phyloP scores from a whole-genome alignment of 805 yeast genomes.

The Candida verbasci region DNA sequence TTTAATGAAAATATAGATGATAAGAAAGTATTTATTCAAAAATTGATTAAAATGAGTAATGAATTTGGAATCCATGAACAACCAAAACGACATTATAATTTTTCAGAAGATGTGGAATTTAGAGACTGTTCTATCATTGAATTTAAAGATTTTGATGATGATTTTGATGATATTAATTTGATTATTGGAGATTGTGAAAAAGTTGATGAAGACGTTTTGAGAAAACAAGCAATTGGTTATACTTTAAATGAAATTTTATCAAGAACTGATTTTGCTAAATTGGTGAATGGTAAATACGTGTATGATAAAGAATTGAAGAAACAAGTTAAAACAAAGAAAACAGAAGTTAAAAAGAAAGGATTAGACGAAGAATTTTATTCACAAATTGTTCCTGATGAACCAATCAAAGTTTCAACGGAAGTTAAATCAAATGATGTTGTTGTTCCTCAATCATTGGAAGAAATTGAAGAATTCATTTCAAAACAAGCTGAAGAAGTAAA shows the following conservation, averaged over 20 bases:
- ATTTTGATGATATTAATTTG: slow-evolving; percentile 26
- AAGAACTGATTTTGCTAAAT: too few relatives aligned
- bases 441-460: slow-evolving; percentile 28
- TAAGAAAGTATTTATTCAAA: neutral
- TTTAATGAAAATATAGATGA: slow-evolving; percentile 36
- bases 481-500: slow-evolving; percentile 29
- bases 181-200: slow-evolving; percentile 16
- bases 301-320: slow-evolving; percentile 13
- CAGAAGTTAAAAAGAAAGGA: neutral
- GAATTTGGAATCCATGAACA: too few relatives aligned
- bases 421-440: neutral
- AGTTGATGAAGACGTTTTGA: slow-evolving; percentile 20
- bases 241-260: too few relatives aligned
- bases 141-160: slow-evolving; percentile 61
- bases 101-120: slow-evolving; percentile 60
- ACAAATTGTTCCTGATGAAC: neutral
- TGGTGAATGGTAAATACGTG: too few relatives aligned
- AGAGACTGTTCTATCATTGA: slow-evolving; percentile 58
- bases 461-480: slow-evolving; percentile 32
- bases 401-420: too few relatives aligned
- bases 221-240: slow-evolving; percentile 23
- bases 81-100: slow-evolving; percentile 52
- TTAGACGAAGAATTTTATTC: too few relatives aligned
- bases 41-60: slow-evolving; percentile 11
- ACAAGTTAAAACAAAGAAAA: neutral